Evolutionary conservation across 2,329 filamentous ascomycete genomes (phyloP).

Genomic region (Teratosphaeria viscida): DNA sequence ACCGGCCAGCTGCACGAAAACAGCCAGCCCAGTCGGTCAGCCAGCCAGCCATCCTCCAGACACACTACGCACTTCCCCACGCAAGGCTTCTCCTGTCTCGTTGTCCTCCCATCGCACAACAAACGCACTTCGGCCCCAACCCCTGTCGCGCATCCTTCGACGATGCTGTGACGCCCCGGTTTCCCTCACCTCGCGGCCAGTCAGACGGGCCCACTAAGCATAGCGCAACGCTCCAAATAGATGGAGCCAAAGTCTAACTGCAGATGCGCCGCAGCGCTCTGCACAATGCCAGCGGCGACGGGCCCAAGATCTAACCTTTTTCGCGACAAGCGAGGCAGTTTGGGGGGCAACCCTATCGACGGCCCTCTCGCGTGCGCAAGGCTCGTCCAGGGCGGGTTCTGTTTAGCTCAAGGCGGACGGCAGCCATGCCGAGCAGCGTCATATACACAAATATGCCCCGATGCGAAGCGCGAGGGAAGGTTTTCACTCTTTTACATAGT

Average conservation of each 20-base stretch:
- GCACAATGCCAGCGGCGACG: not conserved
- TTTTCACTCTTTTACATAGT: not conserved
- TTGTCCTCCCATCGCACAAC: not conserved
- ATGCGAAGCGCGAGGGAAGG: not conserved
- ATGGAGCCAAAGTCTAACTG: not conserved
- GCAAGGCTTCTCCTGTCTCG: not conserved
- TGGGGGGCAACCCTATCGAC: constrained; percentile 3
- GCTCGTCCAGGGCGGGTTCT: not conserved
- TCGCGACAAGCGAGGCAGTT: constrained; percentile 1
- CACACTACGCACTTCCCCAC: not conserved
- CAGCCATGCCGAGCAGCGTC: constrained; percentile 2
- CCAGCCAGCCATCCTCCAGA: not conserved
- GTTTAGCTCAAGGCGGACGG: not conserved
- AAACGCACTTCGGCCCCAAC: constrained; percentile 1
- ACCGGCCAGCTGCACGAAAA: not conserved
- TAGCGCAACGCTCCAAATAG: constrained; percentile 1
- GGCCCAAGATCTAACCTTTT: not conserved
- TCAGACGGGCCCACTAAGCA: not conserved
- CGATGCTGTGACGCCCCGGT: not conserved
- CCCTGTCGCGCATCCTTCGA: not conserved
- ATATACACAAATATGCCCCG: constrained; percentile 3
- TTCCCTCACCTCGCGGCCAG: not conserved
- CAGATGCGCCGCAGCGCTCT: not conserved
- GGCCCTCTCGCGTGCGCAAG: constrained; percentile 3
- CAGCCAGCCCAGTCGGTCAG: too few species aligned